A percentile compares a stretch with the other conserved stretches of the same genome.
Conservation (phyloP, 306 rosid genomes). For the Quercus gilva region DNA sequence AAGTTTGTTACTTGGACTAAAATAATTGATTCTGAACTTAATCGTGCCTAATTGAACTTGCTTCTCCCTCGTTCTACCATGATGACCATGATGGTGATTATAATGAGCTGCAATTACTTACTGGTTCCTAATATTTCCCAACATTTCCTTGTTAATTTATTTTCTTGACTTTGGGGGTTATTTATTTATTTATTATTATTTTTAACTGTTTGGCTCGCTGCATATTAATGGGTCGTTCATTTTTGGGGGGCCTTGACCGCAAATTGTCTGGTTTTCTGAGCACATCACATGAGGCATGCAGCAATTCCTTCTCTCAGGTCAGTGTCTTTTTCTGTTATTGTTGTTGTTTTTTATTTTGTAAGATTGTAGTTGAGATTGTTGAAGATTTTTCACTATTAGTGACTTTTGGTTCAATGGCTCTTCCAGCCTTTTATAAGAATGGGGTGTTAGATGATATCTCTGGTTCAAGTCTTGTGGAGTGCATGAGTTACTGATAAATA, state of each 20-base stretch:
- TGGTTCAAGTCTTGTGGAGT: too few species aligned
- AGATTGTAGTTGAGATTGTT: too few species aligned
- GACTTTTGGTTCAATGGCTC: too few species aligned
- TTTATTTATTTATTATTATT: too few species aligned
- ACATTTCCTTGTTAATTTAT: neutral
- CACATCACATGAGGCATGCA: conserved; percentile 19
- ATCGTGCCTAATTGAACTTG: neutral
- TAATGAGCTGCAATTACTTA: neutral
- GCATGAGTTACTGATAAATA: too few species aligned
- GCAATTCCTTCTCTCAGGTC: too few species aligned
- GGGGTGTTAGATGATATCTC: too few species aligned
- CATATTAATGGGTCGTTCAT: conserved; percentile 53
- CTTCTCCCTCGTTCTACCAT: neutral
- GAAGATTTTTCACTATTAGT: too few species aligned
- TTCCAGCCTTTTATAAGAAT: too few species aligned
- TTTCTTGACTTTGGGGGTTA: too few species aligned
- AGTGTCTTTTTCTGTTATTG: too few species aligned
- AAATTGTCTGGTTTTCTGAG: conserved; percentile 38
- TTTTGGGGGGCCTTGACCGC: conserved; percentile 55
- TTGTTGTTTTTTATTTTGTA: too few species aligned
- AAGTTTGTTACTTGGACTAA: neutral
- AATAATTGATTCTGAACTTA: neutral
- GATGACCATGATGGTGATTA: neutral
- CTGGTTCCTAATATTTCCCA: neutral
- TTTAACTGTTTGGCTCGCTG: neutral